Conservation (phyloP, 2,329 filamentous ascomycete genomes). For the Clonostachys chloroleuca region DNA sequence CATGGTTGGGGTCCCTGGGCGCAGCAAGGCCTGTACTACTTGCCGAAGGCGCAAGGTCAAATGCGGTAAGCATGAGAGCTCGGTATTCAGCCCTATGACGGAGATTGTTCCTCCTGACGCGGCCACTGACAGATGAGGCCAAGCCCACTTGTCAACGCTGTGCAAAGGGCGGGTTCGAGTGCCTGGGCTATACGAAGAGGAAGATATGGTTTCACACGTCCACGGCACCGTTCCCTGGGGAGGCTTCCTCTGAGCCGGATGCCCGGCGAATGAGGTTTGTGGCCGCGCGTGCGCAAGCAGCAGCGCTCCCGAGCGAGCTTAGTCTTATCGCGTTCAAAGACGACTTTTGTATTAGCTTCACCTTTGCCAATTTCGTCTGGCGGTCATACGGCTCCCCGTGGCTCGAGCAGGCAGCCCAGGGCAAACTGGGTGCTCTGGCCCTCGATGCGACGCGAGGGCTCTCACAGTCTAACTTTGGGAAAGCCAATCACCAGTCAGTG, state of each 20-base stretch:
- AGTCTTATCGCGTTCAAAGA: slow-evolving; percentile 9
- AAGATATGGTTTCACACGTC: background rate
- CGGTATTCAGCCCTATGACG: background rate
- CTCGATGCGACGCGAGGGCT: slow-evolving; percentile 1
- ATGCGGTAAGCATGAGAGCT: slow-evolving; percentile 5
- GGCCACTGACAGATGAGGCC: background rate
- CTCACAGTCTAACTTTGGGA: background rate
- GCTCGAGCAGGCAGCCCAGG: slow-evolving; percentile 8
- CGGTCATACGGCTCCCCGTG: slow-evolving; percentile 8
- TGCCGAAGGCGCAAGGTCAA: slow-evolving; percentile 9
- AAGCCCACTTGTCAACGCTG: background rate
- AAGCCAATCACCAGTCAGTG: background rate
- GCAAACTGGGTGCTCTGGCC: slow-evolving; percentile 7
- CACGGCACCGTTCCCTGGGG: background rate
- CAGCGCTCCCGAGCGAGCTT: slow-evolving; percentile 8
- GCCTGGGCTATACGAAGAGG: background rate
- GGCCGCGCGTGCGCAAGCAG: background rate
- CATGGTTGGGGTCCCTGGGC: slow-evolving; percentile 10
- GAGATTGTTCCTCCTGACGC: background rate
- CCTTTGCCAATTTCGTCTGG: slow-evolving; percentile 11
- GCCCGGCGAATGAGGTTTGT: background rate
- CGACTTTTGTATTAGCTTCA: slow-evolving; percentile 10
- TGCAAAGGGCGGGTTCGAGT: background rate
- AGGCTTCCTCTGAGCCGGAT: background rate
- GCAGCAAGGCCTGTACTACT: slow-evolving; percentile 12